These are phyloP conservation scores for Neurospora sp. DNA, from an alignment of 495 filamentous ascomycete genomes.

Conservation along the genomic window DNA sequence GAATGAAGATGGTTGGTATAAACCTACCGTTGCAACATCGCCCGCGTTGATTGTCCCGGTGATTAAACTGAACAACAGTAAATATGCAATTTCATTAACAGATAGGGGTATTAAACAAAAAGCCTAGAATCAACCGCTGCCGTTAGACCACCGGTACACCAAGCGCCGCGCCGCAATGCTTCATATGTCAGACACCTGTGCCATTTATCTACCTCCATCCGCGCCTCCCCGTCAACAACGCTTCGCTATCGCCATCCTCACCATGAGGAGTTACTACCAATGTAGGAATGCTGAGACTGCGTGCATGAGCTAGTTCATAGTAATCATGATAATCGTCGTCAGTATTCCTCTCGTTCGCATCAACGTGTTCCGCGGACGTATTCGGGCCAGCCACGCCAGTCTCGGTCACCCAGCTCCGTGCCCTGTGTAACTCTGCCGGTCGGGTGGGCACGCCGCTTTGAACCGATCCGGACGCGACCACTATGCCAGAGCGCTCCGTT, in stretches of 20 bases:
- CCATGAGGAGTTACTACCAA: slow-evolving; percentile 5
- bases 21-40: not conserved
- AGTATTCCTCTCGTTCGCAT: slow-evolving; percentile 2
- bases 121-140: not conserved
- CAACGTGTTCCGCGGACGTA: not conserved
- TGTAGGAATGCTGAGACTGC: slow-evolving; percentile 4
- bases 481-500: not conserved
- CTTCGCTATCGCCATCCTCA: slow-evolving; percentile 9
- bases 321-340: slow-evolving; percentile 3
- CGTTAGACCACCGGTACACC: not conserved
- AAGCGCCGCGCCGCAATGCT: not conserved
- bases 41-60: not conserved
- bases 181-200: not conserved
- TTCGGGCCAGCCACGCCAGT: slow-evolving; percentile 2
- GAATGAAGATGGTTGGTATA: not conserved
- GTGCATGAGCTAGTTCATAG: not conserved
- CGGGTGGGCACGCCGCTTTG: slow-evolving; percentile 4
- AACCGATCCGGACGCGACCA: slow-evolving; percentile 17
- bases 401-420: slow-evolving; percentile 17
- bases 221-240: slow-evolving; percentile 3
- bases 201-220: not conserved
- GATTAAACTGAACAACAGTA: not conserved
- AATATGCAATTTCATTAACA: not conserved
- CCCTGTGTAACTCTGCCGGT: slow-evolving; percentile 1
- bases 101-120: not conserved